Evolutionary conservation across 495 filamentous ascomycete species (phyloP).

Genomic region (Lindgomyces ingoldianus): DNA sequence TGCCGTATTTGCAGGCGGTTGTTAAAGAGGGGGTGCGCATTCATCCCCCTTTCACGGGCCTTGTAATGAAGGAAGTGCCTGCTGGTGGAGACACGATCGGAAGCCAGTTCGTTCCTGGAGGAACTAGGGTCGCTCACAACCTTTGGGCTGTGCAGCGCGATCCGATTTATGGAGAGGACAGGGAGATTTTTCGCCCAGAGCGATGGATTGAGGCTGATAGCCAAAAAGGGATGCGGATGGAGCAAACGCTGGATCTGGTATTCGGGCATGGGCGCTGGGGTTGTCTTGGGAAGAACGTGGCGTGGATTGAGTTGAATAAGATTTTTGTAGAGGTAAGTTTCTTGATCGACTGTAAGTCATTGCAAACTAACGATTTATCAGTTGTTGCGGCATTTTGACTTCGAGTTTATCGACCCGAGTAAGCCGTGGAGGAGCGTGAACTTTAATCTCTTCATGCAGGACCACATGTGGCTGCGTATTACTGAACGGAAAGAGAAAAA

Average conservation of each 20-base stretch:
- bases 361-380: neutral
- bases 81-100: conserved; percentile 16
- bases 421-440: conserved; percentile 45
- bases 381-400: conserved; percentile 57
- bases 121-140: conserved; percentile 11
- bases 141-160: neutral
- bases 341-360: neutral
- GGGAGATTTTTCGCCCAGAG: conserved; percentile 25
- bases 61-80: conserved; percentile 14
- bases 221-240: neutral
- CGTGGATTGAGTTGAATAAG: conserved; percentile 55
- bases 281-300: conserved; percentile 29
- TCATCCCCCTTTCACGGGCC: conserved; percentile 10
- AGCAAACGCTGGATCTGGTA: conserved; percentile 1
- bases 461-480: conserved; percentile 16
- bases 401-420: conserved; percentile 53
- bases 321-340: conserved; percentile 52
- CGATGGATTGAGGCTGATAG: conserved; percentile 25
- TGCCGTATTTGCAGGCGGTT: conserved; percentile 29
- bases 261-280: conserved; percentile 13
- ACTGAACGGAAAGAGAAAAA: conserved; percentile 1
- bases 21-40: conserved; percentile 31
- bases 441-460: conserved; percentile 17
- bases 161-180: conserved; percentile 17
- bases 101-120: conserved; percentile 21